phyloP scores from a whole-genome alignment of 768 basidiomycete species.

The Tulasnella sp. region DNA sequence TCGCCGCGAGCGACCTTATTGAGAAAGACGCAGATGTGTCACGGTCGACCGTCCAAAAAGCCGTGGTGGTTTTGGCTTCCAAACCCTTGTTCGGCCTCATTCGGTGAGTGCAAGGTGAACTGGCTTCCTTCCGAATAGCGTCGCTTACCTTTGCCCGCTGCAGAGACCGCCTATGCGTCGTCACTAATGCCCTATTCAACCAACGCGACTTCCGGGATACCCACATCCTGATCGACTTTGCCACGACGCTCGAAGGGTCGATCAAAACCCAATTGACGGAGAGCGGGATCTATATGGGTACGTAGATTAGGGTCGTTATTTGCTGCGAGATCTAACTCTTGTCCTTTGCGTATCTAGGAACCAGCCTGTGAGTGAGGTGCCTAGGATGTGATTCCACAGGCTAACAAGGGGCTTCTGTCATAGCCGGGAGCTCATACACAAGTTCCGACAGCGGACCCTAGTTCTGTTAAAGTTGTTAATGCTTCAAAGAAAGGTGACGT shows the following conservation, averaged over 20 bases:
- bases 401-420: constrained; percentile 1
- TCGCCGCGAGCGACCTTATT: constrained; percentile 68
- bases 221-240: constrained; percentile 85
- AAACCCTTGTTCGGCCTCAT: constrained; percentile 93
- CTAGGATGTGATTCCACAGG: not conserved
- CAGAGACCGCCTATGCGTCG: constrained; percentile 89
- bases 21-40: constrained; percentile 79
- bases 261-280: constrained; percentile 81
- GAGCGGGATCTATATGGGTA: constrained; percentile 93
- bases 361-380: constrained; percentile 53
- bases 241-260: constrained; percentile 66
- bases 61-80: constrained; percentile 87
- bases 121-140: not conserved
- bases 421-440: constrained; percentile 88
- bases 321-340: not conserved
- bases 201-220: constrained; percentile 89
- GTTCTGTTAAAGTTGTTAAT: constrained; percentile 93
- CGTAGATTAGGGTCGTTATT: constrained; percentile 31
- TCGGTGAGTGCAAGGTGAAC: constrained; percentile 46
- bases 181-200: constrained; percentile 86
- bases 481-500: constrained; percentile 77
- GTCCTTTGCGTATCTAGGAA: constrained; percentile 44
- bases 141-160: not conserved
- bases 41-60: constrained; percentile 94
- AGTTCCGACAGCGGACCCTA: constrained; percentile 87